Evolutionary conservation across 208 protist genomes (phyloP).

Genomic region (Leishmania turanica): DNA sequence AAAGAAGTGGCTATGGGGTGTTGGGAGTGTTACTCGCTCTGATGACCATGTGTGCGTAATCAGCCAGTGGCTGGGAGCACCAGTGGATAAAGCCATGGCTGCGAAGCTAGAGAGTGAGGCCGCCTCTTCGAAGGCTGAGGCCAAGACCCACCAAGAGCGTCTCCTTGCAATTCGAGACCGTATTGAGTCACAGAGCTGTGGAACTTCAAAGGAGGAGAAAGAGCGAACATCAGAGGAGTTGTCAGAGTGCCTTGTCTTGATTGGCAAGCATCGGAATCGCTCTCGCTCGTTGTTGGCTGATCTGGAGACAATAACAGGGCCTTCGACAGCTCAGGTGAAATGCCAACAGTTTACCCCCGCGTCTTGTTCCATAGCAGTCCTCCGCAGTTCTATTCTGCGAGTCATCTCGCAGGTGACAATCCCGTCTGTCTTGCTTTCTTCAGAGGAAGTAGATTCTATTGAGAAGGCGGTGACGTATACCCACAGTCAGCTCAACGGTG

Average conservation of each 20-base stretch:
- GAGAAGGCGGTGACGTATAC: not conserved
- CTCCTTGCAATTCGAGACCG: constrained; percentile 22
- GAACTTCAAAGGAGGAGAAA: constrained; percentile 17
- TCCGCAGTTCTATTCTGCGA: constrained; percentile 25
- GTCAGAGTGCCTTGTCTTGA: constrained; percentile 24
- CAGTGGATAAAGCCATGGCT: constrained; percentile 2
- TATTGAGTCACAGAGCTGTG: constrained; percentile 13
- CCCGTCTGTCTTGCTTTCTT: constrained; percentile 10
- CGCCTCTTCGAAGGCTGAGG: constrained; percentile 14
- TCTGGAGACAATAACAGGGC: not conserved
- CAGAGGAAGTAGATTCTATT: constrained; percentile 17
- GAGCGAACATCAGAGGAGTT: constrained; percentile 17
- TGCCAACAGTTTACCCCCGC: constrained; percentile 11
- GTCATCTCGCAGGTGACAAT: not conserved
- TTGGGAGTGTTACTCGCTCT: constrained; percentile 14
- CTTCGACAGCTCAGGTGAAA: not conserved
- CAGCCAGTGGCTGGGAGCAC: constrained; percentile 15
- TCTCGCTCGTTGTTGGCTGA: constrained; percentile 20
- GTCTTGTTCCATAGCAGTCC: constrained; percentile 8
- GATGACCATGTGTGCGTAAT: constrained; percentile 27
- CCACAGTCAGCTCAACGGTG: not conserved
- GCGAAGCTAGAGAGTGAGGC: constrained; percentile 18
- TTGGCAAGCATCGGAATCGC: constrained; percentile 24
- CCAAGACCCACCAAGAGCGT: constrained; percentile 18
- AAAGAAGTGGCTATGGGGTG: constrained; percentile 24